phyloP scores from a whole-genome alignment of 139 green algal species.

The Picochlorum sp. region DNA sequence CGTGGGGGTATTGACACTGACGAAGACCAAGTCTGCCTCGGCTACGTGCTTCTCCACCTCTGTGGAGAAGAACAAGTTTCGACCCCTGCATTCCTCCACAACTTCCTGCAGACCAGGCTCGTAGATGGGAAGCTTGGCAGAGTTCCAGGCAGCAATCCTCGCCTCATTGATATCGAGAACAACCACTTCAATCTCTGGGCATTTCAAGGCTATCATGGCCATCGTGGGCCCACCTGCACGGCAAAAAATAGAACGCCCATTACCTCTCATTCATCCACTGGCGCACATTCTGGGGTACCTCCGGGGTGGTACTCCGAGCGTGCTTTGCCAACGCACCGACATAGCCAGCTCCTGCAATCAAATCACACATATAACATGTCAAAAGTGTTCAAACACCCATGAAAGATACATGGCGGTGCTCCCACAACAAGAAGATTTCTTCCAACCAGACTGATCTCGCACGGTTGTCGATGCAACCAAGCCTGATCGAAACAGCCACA shows the following conservation, averaged over 20 bases:
- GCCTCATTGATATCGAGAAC: conserved; percentile 88
- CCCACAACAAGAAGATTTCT: neutral
- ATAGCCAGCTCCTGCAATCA: conserved; percentile 1
- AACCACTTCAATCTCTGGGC: conserved; percentile 87
- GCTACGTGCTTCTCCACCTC: conserved; percentile 87
- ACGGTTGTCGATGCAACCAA: too few species aligned
- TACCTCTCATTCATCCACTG: too few species aligned
- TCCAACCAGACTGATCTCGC: too few species aligned
- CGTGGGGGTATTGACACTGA: conserved; percentile 98
- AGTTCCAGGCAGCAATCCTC: conserved; percentile 91
- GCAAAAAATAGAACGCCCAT: conserved; percentile 1
- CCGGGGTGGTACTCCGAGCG: neutral
- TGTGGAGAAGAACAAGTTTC: conserved; percentile 97
- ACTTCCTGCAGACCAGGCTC: conserved; percentile 95
- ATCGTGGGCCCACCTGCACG: conserved; percentile 55
- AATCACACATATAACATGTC: neutral
- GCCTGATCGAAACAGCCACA: too few species aligned
- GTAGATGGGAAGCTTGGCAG: conserved; percentile 94
- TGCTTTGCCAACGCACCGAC: neutral
- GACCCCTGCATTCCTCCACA: conserved; percentile 62
- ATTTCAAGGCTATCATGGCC: conserved; percentile 90
- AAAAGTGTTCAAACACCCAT: neutral
- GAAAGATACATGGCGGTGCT: neutral
- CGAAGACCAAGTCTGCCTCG: conserved; percentile 96
- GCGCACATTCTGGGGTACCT: too few species aligned